A percentile compares a stretch with the other conserved stretches of the same genome.
Evolutionary conservation across 164 flowering plant genomes (phyloP).

Genomic region (Houttuynia cordata): DNA sequence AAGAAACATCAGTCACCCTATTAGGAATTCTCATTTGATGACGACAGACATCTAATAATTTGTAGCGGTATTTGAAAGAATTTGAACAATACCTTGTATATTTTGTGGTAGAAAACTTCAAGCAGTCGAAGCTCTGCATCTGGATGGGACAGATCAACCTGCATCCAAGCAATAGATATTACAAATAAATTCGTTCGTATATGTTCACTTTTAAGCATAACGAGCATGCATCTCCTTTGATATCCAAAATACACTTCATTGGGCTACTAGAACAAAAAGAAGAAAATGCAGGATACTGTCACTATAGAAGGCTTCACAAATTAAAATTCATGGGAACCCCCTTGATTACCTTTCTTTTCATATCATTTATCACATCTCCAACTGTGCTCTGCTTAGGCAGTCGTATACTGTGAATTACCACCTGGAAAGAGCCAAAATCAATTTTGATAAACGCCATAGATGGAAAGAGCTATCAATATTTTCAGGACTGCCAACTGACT

Average conservation of each 20-base stretch:
- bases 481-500: conserved; percentile 6
- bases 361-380: conserved; percentile 76
- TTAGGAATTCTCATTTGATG: too few species aligned
- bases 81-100: conserved; percentile 59
- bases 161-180: conserved; percentile 1
- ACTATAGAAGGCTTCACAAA: too few species aligned
- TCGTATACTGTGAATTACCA: conserved; percentile 67
- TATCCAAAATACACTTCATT: too few species aligned
- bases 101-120: conserved; percentile 97
- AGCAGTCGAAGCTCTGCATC: conserved; percentile 86
- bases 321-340: not conserved
- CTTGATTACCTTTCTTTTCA: conserved; percentile 53
- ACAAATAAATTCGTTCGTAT: too few species aligned
- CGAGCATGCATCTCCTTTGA: too few species aligned
- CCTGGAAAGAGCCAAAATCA: conserved; percentile 22
- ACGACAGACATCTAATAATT: too few species aligned
- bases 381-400: conserved; percentile 88
- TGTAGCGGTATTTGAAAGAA: too few species aligned
- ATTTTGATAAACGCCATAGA: not conserved
- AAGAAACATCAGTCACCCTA: too few species aligned
- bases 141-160: conserved; percentile 92
- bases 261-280: too few species aligned
- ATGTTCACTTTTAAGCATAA: too few species aligned
- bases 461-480: not conserved
- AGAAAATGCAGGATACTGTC: too few species aligned